Conservation (phyloP, 129 eudicot genomes). For the Helianthus annuus region DNA sequence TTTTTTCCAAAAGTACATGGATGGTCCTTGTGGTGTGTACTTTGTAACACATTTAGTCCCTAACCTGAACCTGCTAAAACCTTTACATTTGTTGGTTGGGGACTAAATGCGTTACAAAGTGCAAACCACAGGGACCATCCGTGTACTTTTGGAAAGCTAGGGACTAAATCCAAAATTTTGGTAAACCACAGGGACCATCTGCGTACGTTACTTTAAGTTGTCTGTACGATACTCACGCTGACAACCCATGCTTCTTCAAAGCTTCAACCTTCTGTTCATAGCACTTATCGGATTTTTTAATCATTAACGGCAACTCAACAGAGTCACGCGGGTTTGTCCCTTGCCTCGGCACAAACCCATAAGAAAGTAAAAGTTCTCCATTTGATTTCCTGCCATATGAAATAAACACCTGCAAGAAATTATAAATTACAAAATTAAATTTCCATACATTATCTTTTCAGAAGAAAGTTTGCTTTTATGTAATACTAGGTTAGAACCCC, state of each 20-base stretch:
- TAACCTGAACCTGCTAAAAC: too few species aligned
- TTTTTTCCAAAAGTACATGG: too few species aligned
- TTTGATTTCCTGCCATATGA: constrained; percentile 94
- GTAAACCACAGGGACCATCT: too few species aligned
- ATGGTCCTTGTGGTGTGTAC: too few species aligned
- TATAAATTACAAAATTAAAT: not conserved
- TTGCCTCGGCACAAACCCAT: constrained; percentile 94
- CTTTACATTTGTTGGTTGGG: too few species aligned
- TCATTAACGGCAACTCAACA: constrained; percentile 64
- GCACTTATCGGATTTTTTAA: constrained; percentile 78
- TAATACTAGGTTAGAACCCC: too few species aligned
- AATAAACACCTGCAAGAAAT: constrained; percentile 69
- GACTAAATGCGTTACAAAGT: too few species aligned
- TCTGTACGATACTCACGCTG: constrained; percentile 52
- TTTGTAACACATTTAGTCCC: too few species aligned
- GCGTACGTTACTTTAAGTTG: not conserved
- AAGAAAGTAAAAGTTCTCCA: constrained; percentile 94
- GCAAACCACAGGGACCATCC: too few species aligned
- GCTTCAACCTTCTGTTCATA: constrained; percentile 68
- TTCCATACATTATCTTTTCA: not conserved
- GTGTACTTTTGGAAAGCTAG: too few species aligned
- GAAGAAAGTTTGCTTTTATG: not conserved
- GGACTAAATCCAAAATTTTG: too few species aligned
- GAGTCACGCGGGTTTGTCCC: constrained; percentile 94
- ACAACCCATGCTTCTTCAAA: constrained; percentile 74